Evolutionary conservation across 1,284 basidiomycete genomes (phyloP), one percentile per base, ranked within the genome.

Genomic region (Puccinia coronata): DNA sequence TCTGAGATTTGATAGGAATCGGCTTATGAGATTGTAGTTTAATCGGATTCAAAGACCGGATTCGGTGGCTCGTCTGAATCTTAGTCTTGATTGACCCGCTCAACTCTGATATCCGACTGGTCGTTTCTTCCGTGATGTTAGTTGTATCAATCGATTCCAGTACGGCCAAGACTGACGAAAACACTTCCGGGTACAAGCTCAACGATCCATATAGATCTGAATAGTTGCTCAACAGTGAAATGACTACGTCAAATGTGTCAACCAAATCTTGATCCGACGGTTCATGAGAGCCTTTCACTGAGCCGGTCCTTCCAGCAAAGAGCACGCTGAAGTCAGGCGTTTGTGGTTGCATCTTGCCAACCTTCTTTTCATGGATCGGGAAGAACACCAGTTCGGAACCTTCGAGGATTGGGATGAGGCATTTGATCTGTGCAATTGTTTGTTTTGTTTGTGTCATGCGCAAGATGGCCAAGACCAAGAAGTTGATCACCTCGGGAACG

Each of bases 1-100:
- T 90, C 86, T 94, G 95, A 0, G 94, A 91, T 4, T 94, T 91
- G 84, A 99, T 97, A 9, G 97, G 94, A 75, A 99, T 95, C 1
- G 96, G 94, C 86, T 96, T 97, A 89, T 99, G 97, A 1, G 92
- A 90, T 88, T 99, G 97, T 41, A 99, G 89, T 16, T 89, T 88
- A 53, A 99, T 90, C 0, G 96, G 94, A 76, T 88, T 89, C 51
- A 82, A 59, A 28, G 83, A 36, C 34, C 61, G 20, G 25, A 20
- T 82, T 82, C 80, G 57, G 6, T 59, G 20, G 1, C 16, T 16
- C 31, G 11, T 25, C 43, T 36, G 28, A 4, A 57, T 70, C 51
- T 71, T 47, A 25, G n/a, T 34, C 36, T 49, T 34, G 34, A 72
- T 80, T 39, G 77, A 82, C 41, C 34, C 79, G 0, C 83, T 78